Base-by-base conservation (phyloP, 208 protist genomes). In the Trypanosoma mega region DNA sequence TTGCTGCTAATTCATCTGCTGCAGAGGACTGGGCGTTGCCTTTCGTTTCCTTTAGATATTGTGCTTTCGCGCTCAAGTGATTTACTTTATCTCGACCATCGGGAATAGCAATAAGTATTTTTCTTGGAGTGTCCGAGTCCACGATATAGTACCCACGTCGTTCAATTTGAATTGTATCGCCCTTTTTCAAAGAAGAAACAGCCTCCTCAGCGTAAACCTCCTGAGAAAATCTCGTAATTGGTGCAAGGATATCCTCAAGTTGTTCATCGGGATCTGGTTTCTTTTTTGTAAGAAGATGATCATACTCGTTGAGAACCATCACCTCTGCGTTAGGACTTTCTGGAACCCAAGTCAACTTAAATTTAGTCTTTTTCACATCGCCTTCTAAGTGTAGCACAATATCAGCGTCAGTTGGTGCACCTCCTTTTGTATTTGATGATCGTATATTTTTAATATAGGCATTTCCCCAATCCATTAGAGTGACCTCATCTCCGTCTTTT, bases 391-490 rank as follows among this genome's bases (percentile, higher is more conserved):
- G 75, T 8, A 97, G 78, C 48, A 83, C 72, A 43, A 89, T 80
- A 47, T 73, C 76, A 34, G 87, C 88, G 39, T 87, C 74, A 5
- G 76, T 87, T 5, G 86, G 79, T 11, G 80, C 51, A 43, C 54
- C 73, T 37, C 64, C 67, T 18, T 68, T 58, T 30, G 57, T 65
- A 37, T 68, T 56, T 8, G 63, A 51, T 18, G 59, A 62, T 53
- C 89, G 78, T 51, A 96, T 91, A 54, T 90, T 75, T 48, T 82
- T 80, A 29, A 92, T 76, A 47, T 94, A 93, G 5, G 87, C 87
- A 78, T 99, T 99, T 66, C 98, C 97, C 98, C 97, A 99, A 71
- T 97, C 82, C 97, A 99, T 99, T 27, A 99, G 82, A 4, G 98
- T 99, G 47, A 99, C 84, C 72, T 99, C 96, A 23, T 98, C 98